Conservation (phyloP, 352 stramenopile species). For the Phytophthora ohioensis region DNA sequence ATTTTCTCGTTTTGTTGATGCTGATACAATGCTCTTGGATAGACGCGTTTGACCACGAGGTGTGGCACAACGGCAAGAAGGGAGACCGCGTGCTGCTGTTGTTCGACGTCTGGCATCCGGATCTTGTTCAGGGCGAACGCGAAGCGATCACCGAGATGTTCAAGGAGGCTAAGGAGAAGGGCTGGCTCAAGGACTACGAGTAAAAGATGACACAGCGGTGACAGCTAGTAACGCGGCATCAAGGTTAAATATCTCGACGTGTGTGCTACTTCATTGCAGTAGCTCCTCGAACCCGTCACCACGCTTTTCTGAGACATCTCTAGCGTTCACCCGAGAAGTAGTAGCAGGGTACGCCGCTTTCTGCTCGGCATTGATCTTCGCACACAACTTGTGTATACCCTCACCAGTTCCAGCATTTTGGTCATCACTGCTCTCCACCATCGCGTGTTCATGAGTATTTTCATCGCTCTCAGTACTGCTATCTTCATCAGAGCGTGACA, state of each 20-base stretch:
- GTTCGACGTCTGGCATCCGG: slow-evolving; percentile 87
- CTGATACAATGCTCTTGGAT: slow-evolving; percentile 1
- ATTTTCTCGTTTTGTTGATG: neutral
- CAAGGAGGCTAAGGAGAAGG: slow-evolving; percentile 73
- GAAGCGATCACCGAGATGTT: slow-evolving; percentile 78
- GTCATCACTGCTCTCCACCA: neutral
- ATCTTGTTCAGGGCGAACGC: slow-evolving; percentile 66
- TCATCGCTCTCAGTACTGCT: neutral
- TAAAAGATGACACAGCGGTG: slow-evolving; percentile 21
- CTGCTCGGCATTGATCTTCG: slow-evolving; percentile 46
- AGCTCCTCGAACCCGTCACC: slow-evolving; percentile 25
- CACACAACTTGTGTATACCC: slow-evolving; percentile 45
- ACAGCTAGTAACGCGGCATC: neutral
- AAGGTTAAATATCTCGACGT: neutral
- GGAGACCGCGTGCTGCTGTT: slow-evolving; percentile 86
- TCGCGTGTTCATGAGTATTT: neutral
- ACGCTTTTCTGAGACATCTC: neutral
- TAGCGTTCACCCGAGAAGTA: neutral
- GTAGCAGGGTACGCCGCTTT: slow-evolving; percentile 17
- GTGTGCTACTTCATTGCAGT: slow-evolving; percentile 21
- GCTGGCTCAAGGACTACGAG: slow-evolving; percentile 72
- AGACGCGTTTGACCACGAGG: slow-evolving; percentile 88
- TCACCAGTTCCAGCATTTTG: neutral
- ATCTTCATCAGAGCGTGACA: slow-evolving; percentile 2
- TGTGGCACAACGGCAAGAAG: slow-evolving; percentile 72